Conservation (phyloP, 2,329 filamentous ascomycete genomes). For the Calonectria ilicicola region DNA sequence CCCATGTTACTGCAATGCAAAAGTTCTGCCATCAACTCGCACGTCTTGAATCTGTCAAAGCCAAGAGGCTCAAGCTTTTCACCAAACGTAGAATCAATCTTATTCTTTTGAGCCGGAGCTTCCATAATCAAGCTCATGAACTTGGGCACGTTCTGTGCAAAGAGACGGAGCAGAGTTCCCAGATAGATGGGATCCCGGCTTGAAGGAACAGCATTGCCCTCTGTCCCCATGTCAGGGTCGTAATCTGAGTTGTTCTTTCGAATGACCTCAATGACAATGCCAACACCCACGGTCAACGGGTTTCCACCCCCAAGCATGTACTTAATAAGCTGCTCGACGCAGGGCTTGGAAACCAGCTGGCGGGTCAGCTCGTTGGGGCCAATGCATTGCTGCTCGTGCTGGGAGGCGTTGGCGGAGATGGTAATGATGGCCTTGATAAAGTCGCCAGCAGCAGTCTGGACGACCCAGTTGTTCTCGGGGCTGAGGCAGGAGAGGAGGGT, state of each 20-base stretch:
- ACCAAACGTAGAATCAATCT: slow-evolving; percentile 89
- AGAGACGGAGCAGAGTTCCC: slow-evolving; percentile 87
- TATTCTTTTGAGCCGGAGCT: slow-evolving; percentile 77
- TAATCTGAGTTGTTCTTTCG: slow-evolving; percentile 99
- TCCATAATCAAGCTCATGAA: slow-evolving; percentile 94
- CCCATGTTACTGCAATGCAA: slow-evolving; percentile 99
- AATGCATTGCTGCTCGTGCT: slow-evolving; percentile 98
- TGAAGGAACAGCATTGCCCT: slow-evolving; percentile 82
- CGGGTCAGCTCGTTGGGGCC: slow-evolving; percentile 96
- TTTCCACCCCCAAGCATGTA: slow-evolving; percentile 97
- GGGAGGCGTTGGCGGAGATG: slow-evolving; percentile 97
- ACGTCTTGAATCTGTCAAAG: slow-evolving; percentile 98
- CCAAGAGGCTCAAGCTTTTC: slow-evolving; percentile 92
- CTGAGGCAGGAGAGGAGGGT: slow-evolving; percentile 88
- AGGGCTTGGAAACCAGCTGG: slow-evolving; percentile 89
- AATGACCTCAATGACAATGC: slow-evolving; percentile 98
- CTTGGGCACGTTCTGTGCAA: slow-evolving; percentile 90
- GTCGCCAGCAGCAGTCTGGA: slow-evolving; percentile 95
- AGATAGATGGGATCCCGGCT: slow-evolving; percentile 95
- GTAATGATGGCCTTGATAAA: slow-evolving; percentile 99
- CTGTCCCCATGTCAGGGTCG: slow-evolving; percentile 89
- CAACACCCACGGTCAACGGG: slow-evolving; percentile 93
- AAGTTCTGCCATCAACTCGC: slow-evolving; percentile 97
- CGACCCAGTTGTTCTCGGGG: slow-evolving; percentile 86
- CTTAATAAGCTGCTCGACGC: slow-evolving; percentile 84